Evolutionary conservation across 2,329 filamentous ascomycete species (phyloP).

Genomic region (Myrmaecium sp.): DNA sequence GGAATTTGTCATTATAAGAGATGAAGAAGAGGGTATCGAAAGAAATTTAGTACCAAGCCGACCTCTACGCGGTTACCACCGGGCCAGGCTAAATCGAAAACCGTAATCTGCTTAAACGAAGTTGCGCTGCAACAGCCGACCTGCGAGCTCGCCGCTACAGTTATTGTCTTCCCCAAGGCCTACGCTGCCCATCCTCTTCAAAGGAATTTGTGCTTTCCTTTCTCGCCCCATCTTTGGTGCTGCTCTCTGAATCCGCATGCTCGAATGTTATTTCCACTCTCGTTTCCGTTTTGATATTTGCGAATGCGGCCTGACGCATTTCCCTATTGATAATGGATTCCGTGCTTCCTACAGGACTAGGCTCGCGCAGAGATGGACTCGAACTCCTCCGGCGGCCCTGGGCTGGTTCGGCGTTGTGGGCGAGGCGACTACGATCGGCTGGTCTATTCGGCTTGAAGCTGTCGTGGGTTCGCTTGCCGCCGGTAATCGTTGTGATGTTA

Average conservation of each 20-base stretch:
- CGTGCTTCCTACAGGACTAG: conserved; percentile 15
- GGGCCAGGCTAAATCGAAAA: neutral
- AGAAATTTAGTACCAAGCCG: too few species aligned
- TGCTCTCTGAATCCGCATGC: neutral
- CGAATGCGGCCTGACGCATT: conserved; percentile 11
- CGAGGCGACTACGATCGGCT: too few species aligned
- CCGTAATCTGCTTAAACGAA: neutral
- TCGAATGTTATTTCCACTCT: conserved; percentile 14
- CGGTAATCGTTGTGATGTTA: conserved; percentile 5
- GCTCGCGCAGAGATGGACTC: conserved; percentile 7
- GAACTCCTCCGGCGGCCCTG: too few species aligned
- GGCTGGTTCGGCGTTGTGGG: too few species aligned
- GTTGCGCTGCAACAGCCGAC: neutral
- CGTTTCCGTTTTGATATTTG: conserved; percentile 12
- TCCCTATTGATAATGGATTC: conserved; percentile 16
- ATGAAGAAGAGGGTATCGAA: too few species aligned
- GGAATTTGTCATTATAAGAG: too few species aligned
- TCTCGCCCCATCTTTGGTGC: neutral
- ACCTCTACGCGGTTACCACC: too few species aligned
- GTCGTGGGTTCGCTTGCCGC: conserved; percentile 1
- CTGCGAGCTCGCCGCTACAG: neutral
- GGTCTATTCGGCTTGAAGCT: too few species aligned
- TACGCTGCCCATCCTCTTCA: neutral
- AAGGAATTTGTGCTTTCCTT: neutral
- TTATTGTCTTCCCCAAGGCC: neutral